Base-by-base conservation (phyloP, 2,329 filamentous ascomycete species). In the Pyrenophora seminiperda region DNA sequence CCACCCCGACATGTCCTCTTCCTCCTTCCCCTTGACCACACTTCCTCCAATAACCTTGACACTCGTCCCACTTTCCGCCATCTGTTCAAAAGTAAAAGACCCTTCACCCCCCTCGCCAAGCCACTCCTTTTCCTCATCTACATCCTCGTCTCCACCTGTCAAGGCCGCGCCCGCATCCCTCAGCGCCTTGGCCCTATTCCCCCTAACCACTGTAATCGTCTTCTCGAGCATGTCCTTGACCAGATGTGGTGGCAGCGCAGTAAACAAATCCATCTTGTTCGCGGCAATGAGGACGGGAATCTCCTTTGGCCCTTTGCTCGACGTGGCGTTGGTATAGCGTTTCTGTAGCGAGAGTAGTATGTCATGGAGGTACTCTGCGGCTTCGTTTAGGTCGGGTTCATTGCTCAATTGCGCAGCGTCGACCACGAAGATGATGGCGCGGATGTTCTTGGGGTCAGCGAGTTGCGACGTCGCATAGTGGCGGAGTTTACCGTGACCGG, bases 241-340 rank as follows among this genome's bases (percentile, higher is more conserved):
- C 24, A 95, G 79, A 5, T 83, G 81, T 0, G 89, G 83, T 0
- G 94, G 94, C 42, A 97, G 77, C 6, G 93, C 91, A 0, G 94
- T 97, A 71, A 99, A 99, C 1, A 99, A 80, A 72, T 99, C 94
- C 69, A 91, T 83, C 80, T 99, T 99, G 75, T 97, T 99, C 45
- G 91, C 92, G 1, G 91, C 92, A 27, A 99, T 79, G 29, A 99
- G 80, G 6, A 99, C 81, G 0, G 89, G 86, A 7, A 94, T 80
- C 17, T 83, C 79, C 17, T 78, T 75, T 0, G 83, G 81, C 0
- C 78, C 79, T 62, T 84, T 86, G 37, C 80, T 78, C 1, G 80
- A 80, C 56, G 81, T 85, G 31, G 75, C 72, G 53, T 75, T 74
- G 22, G 83, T 81, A 40, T 85, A 82, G 38, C 87, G 82, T 73